phyloP scores from a whole-genome alignment of 2,329 filamentous ascomycete species.

The Fusarium citri region DNA sequence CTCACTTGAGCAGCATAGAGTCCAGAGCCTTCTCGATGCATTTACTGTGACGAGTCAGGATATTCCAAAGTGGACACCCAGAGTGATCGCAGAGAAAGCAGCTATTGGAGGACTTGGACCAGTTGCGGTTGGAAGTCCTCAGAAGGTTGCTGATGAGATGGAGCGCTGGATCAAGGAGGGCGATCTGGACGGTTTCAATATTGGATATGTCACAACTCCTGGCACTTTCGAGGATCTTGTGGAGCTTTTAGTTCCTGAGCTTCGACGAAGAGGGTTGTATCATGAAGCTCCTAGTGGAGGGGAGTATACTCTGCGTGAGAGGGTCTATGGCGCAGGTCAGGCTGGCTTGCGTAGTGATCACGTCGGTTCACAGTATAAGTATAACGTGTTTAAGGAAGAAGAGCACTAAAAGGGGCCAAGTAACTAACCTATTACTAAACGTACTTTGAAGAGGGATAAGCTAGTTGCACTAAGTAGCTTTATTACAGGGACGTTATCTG shows the following conservation, averaged over 20 bases:
- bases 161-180: conserved; percentile 58
- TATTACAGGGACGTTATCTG: too few species aligned
- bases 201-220: conserved; percentile 58
- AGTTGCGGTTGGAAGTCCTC: conserved; percentile 53
- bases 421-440: background rate
- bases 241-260: conserved; percentile 48
- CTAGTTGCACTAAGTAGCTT: too few species aligned
- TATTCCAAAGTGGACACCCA: conserved; percentile 58
- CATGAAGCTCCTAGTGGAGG: conserved; percentile 46
- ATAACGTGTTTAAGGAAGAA: conserved; percentile 70
- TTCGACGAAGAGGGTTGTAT: conserved; percentile 48
- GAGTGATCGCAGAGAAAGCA: conserved; percentile 55
- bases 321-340: conserved; percentile 71
- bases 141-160: conserved; percentile 59
- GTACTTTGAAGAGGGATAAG: too few species aligned
- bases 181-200: conserved; percentile 56
- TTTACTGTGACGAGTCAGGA: conserved; percentile 62
- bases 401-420: background rate
- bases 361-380: conserved; percentile 69
- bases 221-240: conserved; percentile 52
- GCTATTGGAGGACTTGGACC: conserved; percentile 56
- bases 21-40: conserved; percentile 61
- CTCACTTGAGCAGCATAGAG: conserved; percentile 63
- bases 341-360: conserved; percentile 68
- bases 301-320: conserved; percentile 65